Base-by-base conservation (phyloP, 495 filamentous ascomycete species). In the Tuber indicum region DNA sequence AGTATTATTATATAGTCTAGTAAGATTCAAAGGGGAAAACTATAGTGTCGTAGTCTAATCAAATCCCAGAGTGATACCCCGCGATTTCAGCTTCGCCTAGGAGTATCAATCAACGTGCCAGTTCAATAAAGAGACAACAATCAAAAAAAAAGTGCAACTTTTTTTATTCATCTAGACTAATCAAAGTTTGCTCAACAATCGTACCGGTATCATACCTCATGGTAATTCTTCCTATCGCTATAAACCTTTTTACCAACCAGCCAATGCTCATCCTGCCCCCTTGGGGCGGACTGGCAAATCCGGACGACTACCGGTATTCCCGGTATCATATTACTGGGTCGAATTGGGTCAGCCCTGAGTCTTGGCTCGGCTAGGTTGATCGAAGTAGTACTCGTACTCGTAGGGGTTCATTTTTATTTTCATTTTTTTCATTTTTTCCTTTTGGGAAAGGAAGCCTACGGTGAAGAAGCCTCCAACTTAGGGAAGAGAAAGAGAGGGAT, bases 301-400 rank as follows among this genome's bases (percentile, higher is more conserved):
- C 58, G 10, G 26, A 16, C 58, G 32, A 32, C 32, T 62, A 32
- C 3, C 10, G 44, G 42, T 43, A 43, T 4, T 42, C 42, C 32
- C 32, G 32, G 32, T 32, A 32, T 32, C 32, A 32, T 46, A 46
- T 19, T 19, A 19, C 26, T 66, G 58, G 58, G 26, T 19, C 58
- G 26, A 32, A 66, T 66, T 66, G 58, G 58, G 58, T 66, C 26
- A 36, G 58, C 32, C 58, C 26, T 3, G 32, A 66, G 58, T 66
- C 58, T 66, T 66, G 58, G 58, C 58, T 66, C 58, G 58, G 26
- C 58, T 66, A 36, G 14, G 58, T 66, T 66, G 36, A 66, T 66
- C 58, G 12, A 36, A 26, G 32, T 32, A 32, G 32, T 32, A 32
- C n/a, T n/a, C n/a, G n/a, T n/a, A n/a, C 26, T 3, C 17, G 58